Base-by-base conservation (phyloP, 306 rosid genomes). In the Rosa lucieae region DNA sequence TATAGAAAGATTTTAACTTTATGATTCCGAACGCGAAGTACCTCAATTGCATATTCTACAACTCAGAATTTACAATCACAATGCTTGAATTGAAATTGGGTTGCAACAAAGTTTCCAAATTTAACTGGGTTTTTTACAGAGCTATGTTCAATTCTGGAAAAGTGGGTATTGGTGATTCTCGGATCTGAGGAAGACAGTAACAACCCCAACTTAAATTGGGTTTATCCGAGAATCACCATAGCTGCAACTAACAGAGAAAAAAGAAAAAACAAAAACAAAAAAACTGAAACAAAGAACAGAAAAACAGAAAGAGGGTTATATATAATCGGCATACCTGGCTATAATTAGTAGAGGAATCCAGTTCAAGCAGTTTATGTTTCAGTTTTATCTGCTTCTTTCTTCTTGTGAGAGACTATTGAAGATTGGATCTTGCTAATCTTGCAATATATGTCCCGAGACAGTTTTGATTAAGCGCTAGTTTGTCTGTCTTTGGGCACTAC, bases 391-490 rank as follows among this genome's bases (percentile, higher is more conserved):
- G 2, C 9, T 73, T 8, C 35, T 74, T 20, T 26, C 2, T 23
- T 23, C 35, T 29, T 29, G 32, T 26, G 48, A 20, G 21, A 42
- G 5, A 12, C 43, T 39, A 8, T 21, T 29, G 20, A 62, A 75
- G 79, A 75, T 75, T 75, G 79, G 79, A 75, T 46, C 79, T 75
- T 75, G 29, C 20, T 26, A 23, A 12, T 8, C 56, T 59, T 23
- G 32, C 1, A 21, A 9, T 3, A 23, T 40, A 14, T n/a, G 7
- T 10, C 3, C 37, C 37, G n/a, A 23, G 5, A 58, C 69, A 8
- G 43, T 74, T 74, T 58, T 20, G 69, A 59, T 74, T 10, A 58
- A 56, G 53, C 52, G 56, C 40, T 39, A 37, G 51, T 39, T 75
- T 59, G 9, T 53, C 14, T 62, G 67, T 62, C 37, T 23, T 59